Conservation (phyloP, 441 rosid species). For the Euphorbia celastroides region DNA sequence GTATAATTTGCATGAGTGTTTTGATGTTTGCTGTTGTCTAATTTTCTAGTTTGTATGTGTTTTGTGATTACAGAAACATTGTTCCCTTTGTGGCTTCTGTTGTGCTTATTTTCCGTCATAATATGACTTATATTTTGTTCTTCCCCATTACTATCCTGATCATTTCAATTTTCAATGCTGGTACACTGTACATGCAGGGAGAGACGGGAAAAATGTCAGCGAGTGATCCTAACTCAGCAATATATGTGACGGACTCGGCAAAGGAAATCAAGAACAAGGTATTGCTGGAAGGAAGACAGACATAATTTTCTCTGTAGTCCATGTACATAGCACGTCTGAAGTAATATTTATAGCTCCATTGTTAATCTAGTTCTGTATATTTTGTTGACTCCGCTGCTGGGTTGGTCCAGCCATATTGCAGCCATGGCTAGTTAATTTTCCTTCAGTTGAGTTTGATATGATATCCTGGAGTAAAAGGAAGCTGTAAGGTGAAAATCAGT, state of each 20-base stretch:
- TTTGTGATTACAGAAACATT: background rate
- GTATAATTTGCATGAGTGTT: background rate
- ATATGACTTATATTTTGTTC: background rate
- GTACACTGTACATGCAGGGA: conserved; percentile 48
- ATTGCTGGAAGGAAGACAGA: background rate
- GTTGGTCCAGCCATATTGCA: background rate
- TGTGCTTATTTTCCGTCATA: background rate
- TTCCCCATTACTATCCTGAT: background rate
- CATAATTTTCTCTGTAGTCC: background rate
- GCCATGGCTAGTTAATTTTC: background rate
- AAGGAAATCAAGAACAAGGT: conserved; percentile 81
- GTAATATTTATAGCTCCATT: background rate
- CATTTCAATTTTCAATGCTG: conserved; percentile 9
- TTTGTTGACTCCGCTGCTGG: background rate
- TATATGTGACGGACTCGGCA: conserved; percentile 80
- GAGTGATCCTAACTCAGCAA: conserved; percentile 89
- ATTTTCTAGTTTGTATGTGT: background rate
- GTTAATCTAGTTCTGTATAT: background rate
- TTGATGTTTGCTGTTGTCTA: background rate
- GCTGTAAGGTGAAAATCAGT: background rate
- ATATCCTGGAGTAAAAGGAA: background rate
- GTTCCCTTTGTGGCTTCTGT: background rate
- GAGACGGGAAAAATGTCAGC: conserved; percentile 98
- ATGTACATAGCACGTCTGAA: background rate
- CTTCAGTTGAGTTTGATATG: background rate